Evolutionary conservation across 805 yeast genomes (phyloP).

Genomic region (Zygosaccharomyces kombuchaensis): DNA sequence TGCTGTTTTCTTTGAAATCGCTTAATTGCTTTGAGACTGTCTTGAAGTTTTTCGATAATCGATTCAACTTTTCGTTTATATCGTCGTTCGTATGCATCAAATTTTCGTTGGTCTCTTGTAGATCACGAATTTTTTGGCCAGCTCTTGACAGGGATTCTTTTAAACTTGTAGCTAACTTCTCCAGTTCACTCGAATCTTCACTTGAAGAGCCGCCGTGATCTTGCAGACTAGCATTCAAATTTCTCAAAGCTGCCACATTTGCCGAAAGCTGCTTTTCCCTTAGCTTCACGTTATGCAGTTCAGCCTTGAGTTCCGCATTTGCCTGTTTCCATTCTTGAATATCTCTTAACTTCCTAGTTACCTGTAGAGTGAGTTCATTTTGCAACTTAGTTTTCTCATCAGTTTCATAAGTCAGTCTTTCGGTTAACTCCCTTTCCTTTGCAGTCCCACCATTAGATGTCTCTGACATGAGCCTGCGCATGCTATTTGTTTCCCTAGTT

Average conservation of each 20-base stretch:
- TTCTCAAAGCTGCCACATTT: constrained; percentile 32
- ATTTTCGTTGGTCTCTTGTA: constrained; percentile 49
- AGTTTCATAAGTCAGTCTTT: constrained; percentile 44
- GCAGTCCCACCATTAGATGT: constrained; percentile 54
- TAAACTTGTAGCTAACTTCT: constrained; percentile 37
- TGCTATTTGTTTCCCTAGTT: constrained; percentile 68
- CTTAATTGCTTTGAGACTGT: constrained; percentile 55
- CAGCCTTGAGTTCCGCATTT: constrained; percentile 38
- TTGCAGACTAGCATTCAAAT: constrained; percentile 30
- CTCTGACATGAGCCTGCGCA: constrained; percentile 65
- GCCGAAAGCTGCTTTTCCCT: constrained; percentile 34
- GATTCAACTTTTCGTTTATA: constrained; percentile 58
- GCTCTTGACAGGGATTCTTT: constrained; percentile 50
- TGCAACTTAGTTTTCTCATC: constrained; percentile 66
- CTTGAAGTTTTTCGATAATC: constrained; percentile 67
- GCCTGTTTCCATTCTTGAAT: constrained; percentile 55
- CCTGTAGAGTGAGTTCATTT: constrained; percentile 42
- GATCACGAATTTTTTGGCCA: constrained; percentile 50
- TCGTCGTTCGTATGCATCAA: constrained; percentile 64
- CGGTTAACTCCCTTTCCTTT: constrained; percentile 52
- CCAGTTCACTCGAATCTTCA: constrained; percentile 33
- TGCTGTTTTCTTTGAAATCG: constrained; percentile 37
- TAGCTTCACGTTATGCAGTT: constrained; percentile 34
- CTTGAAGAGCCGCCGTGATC: constrained; percentile 24
- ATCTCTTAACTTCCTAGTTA: constrained; percentile 60